These are phyloP conservation scores for Bacterosira constricta DNA, from an alignment of 108 stramenopile genomes.

Conservation along the genomic window DNA sequence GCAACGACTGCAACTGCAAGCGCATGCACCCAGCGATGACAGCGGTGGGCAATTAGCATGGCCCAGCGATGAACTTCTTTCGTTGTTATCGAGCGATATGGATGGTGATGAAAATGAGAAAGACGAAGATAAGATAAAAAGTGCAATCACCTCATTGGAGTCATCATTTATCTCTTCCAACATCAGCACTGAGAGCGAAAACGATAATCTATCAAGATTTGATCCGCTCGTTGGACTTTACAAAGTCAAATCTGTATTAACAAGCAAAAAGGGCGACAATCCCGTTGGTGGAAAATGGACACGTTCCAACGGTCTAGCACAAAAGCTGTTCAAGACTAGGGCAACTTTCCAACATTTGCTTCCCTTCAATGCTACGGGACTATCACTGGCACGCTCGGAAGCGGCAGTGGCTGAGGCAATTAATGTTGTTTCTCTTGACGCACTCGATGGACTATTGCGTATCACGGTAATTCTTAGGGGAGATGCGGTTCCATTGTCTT, in stretches of 20 bases:
- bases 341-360: slow-evolving; percentile 70
- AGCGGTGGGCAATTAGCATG: not conserved
- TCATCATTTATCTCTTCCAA: not conserved
- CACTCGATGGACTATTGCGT: slow-evolving; percentile 54
- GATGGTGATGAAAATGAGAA: not conserved
- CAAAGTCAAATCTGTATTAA: slow-evolving; percentile 57
- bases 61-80: not conserved
- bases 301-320: slow-evolving; percentile 47
- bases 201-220: slow-evolving; percentile 27
- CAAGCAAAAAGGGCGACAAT: slow-evolving; percentile 57
- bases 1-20: not conserved
- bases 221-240: slow-evolving; percentile 65
- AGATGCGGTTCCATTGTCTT: slow-evolving; percentile 63
- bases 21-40: not conserved
- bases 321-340: slow-evolving; percentile 52
- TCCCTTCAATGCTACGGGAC: slow-evolving; percentile 45
- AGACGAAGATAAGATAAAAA: not conserved
- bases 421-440: slow-evolving; percentile 68
- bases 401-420: slow-evolving; percentile 64
- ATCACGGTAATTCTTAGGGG: slow-evolving; percentile 66
- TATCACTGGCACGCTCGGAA: not conserved
- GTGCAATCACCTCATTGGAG: not conserved
- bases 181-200: not conserved
- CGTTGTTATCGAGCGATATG: not conserved
- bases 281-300: slow-evolving; percentile 88